These are phyloP conservation scores for Spergularia azorica DNA, from an alignment of 179 eudicot species.

Conservation along the genomic window DNA sequence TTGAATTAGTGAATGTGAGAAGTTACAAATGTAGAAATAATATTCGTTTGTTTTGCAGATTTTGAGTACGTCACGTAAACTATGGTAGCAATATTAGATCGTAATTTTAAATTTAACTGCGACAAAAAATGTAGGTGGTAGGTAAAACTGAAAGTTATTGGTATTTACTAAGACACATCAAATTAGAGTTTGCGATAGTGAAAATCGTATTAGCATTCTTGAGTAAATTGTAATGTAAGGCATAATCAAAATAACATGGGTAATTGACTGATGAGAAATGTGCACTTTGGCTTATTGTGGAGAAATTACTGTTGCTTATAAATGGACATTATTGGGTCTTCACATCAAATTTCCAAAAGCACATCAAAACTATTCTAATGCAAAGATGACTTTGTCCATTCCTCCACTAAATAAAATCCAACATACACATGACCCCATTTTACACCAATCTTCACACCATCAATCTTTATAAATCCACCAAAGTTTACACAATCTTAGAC, in stretches of 20 bases:
- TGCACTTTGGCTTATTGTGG: conserved; percentile 21
- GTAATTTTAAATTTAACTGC: too few relatives aligned
- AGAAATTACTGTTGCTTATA: neutral
- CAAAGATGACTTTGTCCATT: conserved; percentile 12
- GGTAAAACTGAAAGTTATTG: too few relatives aligned
- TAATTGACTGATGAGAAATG: conserved; percentile 7
- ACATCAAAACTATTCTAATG: conserved; percentile 2
- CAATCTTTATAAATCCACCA: conserved; percentile 26
- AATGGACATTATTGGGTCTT: neutral
- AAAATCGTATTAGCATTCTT: too few relatives aligned
- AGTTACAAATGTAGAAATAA: too few relatives aligned
- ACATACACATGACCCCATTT: conserved; percentile 1
- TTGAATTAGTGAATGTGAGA: neutral
- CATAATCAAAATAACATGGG: too few relatives aligned
- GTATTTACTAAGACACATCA: too few relatives aligned
- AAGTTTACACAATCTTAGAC: conserved; percentile 8
- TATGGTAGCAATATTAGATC: too few relatives aligned
- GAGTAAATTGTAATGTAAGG: too few relatives aligned
- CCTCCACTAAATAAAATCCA: neutral
- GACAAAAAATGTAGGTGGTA: too few relatives aligned
- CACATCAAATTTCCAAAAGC: neutral
- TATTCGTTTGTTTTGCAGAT: too few relatives aligned
- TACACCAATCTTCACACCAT: conserved; percentile 14
- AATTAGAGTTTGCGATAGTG: too few relatives aligned
- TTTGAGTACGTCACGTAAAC: too few relatives aligned